Base-by-base conservation (phyloP, 768 basidiomycete genomes). In the Boletus rubroflammeus region DNA sequence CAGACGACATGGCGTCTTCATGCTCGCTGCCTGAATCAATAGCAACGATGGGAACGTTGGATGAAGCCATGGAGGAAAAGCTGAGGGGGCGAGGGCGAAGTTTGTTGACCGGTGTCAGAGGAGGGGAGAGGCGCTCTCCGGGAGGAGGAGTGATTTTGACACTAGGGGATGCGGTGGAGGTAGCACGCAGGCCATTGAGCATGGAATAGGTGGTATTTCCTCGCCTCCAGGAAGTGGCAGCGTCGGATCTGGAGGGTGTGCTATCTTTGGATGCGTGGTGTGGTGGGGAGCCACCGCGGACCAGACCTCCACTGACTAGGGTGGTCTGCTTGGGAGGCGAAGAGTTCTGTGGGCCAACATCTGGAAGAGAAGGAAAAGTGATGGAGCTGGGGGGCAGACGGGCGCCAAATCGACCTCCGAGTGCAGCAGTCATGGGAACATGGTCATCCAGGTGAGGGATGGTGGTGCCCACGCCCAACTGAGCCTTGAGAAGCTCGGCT, bases 191-290 rank as follows among this genome's bases (percentile, higher is more conserved):
- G 39, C 82, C 84, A 57, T 76, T 83, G 47, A 90, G 77, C 17
- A 85, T 82, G 13, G 87, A 90, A 68, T 88, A 83, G 66, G 84
- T 86, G 28, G 81, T 67, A 28, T 69, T 84, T 40, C 82, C 81
- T 49, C 91, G 86, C 67, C 91, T 81, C 91, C 91, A 93, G 48
- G 88, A 90, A 35, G 82, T 75, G 46, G 82, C 89, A 32, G 81
- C 73, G 65, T 93, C 90, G 2, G 90, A 91, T 72, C 90, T 92
- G 67, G 90, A 91, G n/a, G 85, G 82, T 6, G 71, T 63, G 41
- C 28, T 57, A 23, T 69, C 68, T 36, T 53, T 64, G 52, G 67
- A 62, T 43, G 56, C 73, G 56, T 76, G 79, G 15, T 67, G 29
- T 35, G 78, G 75, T 15, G 76, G 65, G 10, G 76, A 75, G 55